Conservation (phyloP, 257 asterid genomes). For the Solanum habrochaites region DNA sequence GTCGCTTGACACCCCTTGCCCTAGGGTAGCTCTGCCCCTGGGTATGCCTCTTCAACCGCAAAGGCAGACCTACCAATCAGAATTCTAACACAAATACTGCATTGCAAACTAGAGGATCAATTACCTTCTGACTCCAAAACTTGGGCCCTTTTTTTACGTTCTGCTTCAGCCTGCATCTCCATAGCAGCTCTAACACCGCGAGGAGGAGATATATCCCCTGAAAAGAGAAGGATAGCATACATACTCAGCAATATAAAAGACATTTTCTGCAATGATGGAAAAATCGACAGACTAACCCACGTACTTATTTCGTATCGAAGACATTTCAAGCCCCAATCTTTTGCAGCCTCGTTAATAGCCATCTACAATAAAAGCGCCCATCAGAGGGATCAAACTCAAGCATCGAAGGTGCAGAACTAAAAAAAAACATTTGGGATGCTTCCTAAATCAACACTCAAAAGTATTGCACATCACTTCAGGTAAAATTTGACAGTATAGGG, state of each 20-base stretch:
- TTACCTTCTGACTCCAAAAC: constrained; percentile 88
- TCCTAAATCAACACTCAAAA: background rate
- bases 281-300: constrained; percentile 8
- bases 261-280: background rate
- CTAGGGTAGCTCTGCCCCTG: background rate
- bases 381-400: background rate
- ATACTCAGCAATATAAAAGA: background rate
- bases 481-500: background rate
- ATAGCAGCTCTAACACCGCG: constrained; percentile 79
- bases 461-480: background rate
- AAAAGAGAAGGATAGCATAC: background rate
- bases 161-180: constrained; percentile 99
- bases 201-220: constrained; percentile 95
- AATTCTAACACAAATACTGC: background rate
- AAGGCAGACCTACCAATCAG: background rate
- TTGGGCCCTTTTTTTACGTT: constrained; percentile 89
- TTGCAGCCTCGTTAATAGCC: constrained; percentile 79
- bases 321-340: constrained; percentile 82
- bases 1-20: background rate
- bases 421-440: background rate
- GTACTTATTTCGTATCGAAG: constrained; percentile 95
- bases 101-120: background rate
- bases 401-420: background rate
- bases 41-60: background rate
- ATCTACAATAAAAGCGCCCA: constrained; percentile 31